phyloP scores from a whole-genome alignment of 2,329 filamentous ascomycete genomes.

The Botrytis fabae region DNA sequence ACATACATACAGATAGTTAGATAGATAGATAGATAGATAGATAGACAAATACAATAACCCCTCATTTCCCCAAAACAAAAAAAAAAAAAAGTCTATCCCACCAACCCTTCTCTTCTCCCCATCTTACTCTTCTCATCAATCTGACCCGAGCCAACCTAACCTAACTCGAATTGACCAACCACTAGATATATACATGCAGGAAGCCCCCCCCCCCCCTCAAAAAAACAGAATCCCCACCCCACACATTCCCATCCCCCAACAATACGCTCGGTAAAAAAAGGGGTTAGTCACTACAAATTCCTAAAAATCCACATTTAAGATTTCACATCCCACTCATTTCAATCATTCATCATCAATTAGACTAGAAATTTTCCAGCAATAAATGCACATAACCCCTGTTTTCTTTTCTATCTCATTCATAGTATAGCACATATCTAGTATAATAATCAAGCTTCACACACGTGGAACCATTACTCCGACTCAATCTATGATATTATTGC shows the following conservation, averaged over 20 bases:
- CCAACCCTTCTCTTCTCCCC: too few relatives aligned
- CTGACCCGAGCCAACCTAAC: too few relatives aligned
- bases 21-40: not conserved
- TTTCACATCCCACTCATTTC: not conserved
- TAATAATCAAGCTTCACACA: not conserved
- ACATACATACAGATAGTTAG: not conserved
- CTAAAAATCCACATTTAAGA: not conserved
- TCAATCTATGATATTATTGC: not conserved
- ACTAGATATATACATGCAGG: too few relatives aligned
- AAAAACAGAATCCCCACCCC: not conserved
- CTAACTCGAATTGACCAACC: too few relatives aligned
- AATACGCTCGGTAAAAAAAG: not conserved
- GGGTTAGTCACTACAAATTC: not conserved
- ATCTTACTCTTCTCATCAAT: too few relatives aligned
- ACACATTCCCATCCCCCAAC: not conserved
- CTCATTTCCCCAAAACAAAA: too few relatives aligned
- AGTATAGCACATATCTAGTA: not conserved
- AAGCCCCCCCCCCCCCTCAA: too few relatives aligned
- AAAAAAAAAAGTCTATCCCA: too few relatives aligned
- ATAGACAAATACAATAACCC: too few relatives aligned
- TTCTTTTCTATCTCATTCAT: not conserved
- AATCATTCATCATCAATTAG: too few relatives aligned
- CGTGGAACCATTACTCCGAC: not conserved
- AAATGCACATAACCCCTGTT: not conserved
- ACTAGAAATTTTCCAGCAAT: not conserved